Percentiles rank a stretch among this genome's conserved stretches.
phyloP scores from a whole-genome alignment of 768 basidiomycete species.

The Boletus eberwhitei region DNA sequence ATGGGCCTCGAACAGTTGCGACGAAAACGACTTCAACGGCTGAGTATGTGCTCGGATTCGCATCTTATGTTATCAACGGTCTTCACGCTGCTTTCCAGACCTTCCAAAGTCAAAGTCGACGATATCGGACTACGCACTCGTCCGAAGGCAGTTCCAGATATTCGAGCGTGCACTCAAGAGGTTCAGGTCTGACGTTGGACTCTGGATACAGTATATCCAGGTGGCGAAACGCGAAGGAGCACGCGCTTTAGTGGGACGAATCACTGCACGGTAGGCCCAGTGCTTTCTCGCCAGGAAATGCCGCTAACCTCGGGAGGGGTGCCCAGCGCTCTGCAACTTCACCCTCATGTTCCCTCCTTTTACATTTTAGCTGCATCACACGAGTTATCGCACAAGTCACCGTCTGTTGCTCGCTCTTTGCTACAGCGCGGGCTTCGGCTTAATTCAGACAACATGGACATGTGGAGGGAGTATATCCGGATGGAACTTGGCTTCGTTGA shows the following conservation, averaged over 20 bases:
- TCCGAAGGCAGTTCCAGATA: slow-evolving; percentile 81
- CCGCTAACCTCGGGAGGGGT: slow-evolving; percentile 4
- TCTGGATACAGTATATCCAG: slow-evolving; percentile 89
- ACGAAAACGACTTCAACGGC: slow-evolving; percentile 66
- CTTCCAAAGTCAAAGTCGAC: slow-evolving; percentile 43
- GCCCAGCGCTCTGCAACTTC: slow-evolving; percentile 77
- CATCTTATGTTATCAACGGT: not conserved
- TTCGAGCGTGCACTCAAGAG: slow-evolving; percentile 86
- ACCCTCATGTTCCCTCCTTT: slow-evolving; percentile 71
- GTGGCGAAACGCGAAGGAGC: slow-evolving; percentile 81
- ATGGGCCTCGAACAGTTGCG: slow-evolving; percentile 82
- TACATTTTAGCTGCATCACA: slow-evolving; percentile 86
- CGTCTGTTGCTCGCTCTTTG: slow-evolving; percentile 76
- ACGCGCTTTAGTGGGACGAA: slow-evolving; percentile 71
- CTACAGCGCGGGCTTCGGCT: slow-evolving; percentile 84
- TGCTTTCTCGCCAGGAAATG: not conserved
- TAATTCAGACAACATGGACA: slow-evolving; percentile 62
- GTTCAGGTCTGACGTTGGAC: slow-evolving; percentile 82
- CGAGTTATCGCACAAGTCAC: slow-evolving; percentile 70
- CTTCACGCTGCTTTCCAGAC: slow-evolving; percentile 20
- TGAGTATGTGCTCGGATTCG: slow-evolving; percentile 47
- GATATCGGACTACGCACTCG: slow-evolving; percentile 81
- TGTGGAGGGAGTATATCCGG: slow-evolving; percentile 89
- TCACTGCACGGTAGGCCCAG: slow-evolving; percentile 65
- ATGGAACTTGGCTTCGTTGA: slow-evolving; percentile 90